These are phyloP conservation scores for Rossbeevera mucosa DNA, from an alignment of 768 basidiomycete genomes.

Conservation along the genomic window DNA sequence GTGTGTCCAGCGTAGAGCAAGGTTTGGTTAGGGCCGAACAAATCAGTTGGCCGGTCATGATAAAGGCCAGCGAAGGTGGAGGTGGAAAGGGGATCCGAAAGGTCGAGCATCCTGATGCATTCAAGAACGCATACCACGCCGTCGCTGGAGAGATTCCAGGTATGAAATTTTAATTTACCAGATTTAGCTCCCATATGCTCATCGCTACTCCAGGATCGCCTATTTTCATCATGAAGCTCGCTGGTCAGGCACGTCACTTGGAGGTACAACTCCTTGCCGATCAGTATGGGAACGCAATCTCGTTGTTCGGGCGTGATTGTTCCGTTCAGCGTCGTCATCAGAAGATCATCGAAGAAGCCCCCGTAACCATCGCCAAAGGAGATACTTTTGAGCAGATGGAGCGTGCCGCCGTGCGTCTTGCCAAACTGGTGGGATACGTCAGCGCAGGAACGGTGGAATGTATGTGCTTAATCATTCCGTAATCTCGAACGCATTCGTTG, in stretches of 20 bases:
- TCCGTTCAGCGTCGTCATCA: conserved; percentile 99
- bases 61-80: conserved; percentile 98
- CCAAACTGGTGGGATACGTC: conserved; percentile 98
- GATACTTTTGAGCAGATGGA: conserved; percentile 97
- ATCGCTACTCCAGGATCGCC: conserved; percentile 70
- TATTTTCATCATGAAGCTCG: conserved; percentile 99
- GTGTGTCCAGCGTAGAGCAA: conserved; percentile 83
- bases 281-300: conserved; percentile 99
- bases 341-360: conserved; percentile 99
- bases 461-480: conserved; percentile 28
- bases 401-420: conserved; percentile 97
- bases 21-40: conserved; percentile 77
- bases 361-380: conserved; percentile 92
- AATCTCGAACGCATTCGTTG: background rate
- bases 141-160: conserved; percentile 97
- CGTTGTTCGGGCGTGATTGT: conserved; percentile 97
- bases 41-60: conserved; percentile 98
- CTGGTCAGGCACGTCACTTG: conserved; percentile 93
- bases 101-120: conserved; percentile 80
- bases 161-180: conserved; percentile 31
- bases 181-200: conserved; percentile 4
- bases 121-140: conserved; percentile 92
- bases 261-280: conserved; percentile 98
- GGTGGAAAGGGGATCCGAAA: conserved; percentile 99
- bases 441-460: conserved; percentile 99